A percentile compares a stretch with the other conserved stretches of the same genome.
phyloP scores from a whole-genome alignment of 2,329 filamentous ascomycete species.

The Penicillium capsulatum region DNA sequence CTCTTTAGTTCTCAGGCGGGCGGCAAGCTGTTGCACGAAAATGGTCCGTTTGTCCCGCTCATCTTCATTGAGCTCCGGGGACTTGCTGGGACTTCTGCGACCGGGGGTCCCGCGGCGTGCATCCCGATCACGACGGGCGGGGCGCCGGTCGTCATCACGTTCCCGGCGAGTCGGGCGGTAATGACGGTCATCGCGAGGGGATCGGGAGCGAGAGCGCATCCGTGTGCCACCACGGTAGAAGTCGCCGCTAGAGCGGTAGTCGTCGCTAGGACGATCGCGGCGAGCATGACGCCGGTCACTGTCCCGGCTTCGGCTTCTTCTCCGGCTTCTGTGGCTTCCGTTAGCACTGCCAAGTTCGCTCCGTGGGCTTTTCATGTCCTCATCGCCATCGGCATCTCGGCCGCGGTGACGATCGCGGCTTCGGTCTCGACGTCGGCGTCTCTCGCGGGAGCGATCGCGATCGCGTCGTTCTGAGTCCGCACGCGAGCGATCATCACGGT shows the following conservation, averaged over 20 bases:
- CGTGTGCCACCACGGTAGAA: conserved; percentile 65
- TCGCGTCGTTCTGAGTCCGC: conserved; percentile 54
- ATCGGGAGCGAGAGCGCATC: conserved; percentile 67
- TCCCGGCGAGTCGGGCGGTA: conserved; percentile 51
- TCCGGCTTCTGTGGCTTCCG: conserved; percentile 71
- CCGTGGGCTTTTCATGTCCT: conserved; percentile 60
- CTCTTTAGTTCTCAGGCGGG: conserved; percentile 85
- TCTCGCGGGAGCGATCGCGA: conserved; percentile 56
- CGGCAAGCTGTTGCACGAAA: conserved; percentile 96
- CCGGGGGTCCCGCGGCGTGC: conserved; percentile 43
- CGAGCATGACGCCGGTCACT: conserved; percentile 69
- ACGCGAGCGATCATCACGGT: conserved; percentile 56
- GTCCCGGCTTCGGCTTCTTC: conserved; percentile 73
- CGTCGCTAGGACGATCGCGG: conserved; percentile 60
- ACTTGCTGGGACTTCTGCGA: conserved; percentile 44
- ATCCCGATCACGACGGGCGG: conserved; percentile 53
- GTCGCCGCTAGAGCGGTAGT: conserved; percentile 58
- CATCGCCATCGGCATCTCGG: conserved; percentile 54
- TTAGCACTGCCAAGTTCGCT: conserved; percentile 70
- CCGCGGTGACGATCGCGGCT: conserved; percentile 52
- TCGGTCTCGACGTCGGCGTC: conserved; percentile 56
- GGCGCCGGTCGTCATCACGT: conserved; percentile 44
- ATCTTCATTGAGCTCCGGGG: conserved; percentile 78
- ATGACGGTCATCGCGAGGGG: conserved; percentile 59
- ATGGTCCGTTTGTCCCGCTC: conserved; percentile 95